Evolutionary conservation across 2,329 filamentous ascomycete species (phyloP).

Genomic region (Colletotrichum noveboracense): DNA sequence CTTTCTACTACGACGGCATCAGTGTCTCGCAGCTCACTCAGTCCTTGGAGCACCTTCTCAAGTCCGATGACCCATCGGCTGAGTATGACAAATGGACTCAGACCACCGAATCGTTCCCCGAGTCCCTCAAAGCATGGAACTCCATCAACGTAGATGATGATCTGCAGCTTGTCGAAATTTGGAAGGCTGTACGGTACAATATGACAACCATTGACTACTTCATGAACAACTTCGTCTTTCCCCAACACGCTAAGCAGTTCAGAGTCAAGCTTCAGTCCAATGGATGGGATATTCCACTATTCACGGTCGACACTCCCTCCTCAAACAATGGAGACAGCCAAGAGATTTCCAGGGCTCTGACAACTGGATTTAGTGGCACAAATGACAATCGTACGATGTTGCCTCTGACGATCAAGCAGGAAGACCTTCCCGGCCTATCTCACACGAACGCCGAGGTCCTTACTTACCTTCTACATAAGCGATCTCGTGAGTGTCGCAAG

Average conservation of each 20-base stretch:
- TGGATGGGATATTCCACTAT: conserved; percentile 70
- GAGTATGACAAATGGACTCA: conserved; percentile 60
- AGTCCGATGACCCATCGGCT: conserved; percentile 59
- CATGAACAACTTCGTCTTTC: conserved; percentile 69
- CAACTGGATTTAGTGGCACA: conserved; percentile 75
- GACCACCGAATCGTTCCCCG: conserved; percentile 44
- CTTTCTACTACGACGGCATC: conserved; percentile 70
- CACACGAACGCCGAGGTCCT: conserved; percentile 71
- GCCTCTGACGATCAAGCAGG: conserved; percentile 65
- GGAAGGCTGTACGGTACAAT: conserved; percentile 51
- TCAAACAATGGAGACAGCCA: neutral
- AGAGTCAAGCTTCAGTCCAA: conserved; percentile 66
- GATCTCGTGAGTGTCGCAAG: conserved; percentile 54
- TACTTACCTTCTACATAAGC: conserved; percentile 56
- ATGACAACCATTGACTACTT: conserved; percentile 63
- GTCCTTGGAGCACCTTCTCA: conserved; percentile 54
- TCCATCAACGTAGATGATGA: conserved; percentile 65
- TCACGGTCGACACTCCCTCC: conserved; percentile 24
- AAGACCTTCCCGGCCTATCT: conserved; percentile 58
- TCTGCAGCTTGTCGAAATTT: conserved; percentile 54
- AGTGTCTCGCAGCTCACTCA: conserved; percentile 51
- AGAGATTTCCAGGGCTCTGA: conserved; percentile 36
- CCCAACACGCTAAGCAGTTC: conserved; percentile 69
- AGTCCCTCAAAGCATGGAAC: conserved; percentile 55
- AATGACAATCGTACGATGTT: conserved; percentile 68